A percentile compares a stretch with the other conserved stretches of the same genome.
phyloP scores from a whole-genome alignment of 2,329 filamentous ascomycete species.

The Fusarium sp. region DNA sequence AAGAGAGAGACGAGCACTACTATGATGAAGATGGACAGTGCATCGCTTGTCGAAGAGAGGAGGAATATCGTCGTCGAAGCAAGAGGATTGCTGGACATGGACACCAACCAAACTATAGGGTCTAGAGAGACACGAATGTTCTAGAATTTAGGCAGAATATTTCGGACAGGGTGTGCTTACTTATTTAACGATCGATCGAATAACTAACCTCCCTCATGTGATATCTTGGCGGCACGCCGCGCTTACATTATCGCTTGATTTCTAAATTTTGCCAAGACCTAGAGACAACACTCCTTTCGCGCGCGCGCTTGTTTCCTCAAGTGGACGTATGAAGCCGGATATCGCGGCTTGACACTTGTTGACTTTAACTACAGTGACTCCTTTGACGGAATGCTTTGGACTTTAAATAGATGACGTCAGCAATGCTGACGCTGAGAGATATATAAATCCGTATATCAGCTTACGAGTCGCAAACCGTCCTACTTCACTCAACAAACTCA shows the following conservation, averaged over 20 bases:
- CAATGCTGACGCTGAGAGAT: neutral
- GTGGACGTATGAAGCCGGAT: rapidly evolving
- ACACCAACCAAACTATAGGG: neutral
- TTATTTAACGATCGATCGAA: neutral
- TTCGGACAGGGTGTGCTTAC: neutral
- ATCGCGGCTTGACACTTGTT: rapidly evolving
- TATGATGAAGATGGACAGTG: constrained; percentile 34
- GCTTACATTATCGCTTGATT: neutral
- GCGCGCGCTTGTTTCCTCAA: too few species aligned
- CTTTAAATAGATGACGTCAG: constrained; percentile 22
- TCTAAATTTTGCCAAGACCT: too few species aligned
- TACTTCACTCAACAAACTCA: rapidly evolving
- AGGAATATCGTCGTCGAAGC: constrained; percentile 20
- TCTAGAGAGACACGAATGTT: neutral
- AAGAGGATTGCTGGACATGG: constrained; percentile 12
- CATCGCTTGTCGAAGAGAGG: constrained; percentile 25
- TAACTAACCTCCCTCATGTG: too few species aligned
- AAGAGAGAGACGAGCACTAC: constrained; percentile 30
- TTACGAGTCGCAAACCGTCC: neutral
- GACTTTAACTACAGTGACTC: too few species aligned
- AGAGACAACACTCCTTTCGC: rapidly evolving
- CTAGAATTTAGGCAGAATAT: too few species aligned
- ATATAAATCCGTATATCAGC: constrained; percentile 2
- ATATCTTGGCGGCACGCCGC: too few species aligned
- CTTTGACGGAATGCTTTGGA: too few species aligned